phyloP scores from a whole-genome alignment of 2,329 filamentous ascomycete species.

The Mycogone perniciosa region DNA sequence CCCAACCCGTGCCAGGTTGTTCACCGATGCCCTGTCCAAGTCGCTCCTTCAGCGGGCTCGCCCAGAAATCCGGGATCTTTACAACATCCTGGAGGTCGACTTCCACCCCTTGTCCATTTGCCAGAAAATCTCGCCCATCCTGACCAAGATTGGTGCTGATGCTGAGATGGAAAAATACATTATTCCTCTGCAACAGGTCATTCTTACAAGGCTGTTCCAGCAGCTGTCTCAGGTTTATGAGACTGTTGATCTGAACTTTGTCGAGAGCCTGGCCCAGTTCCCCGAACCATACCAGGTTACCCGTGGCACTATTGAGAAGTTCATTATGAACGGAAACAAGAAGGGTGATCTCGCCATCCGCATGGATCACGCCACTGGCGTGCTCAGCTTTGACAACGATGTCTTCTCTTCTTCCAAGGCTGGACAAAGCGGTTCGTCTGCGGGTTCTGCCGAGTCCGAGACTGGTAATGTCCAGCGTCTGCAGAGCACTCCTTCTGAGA shows the following conservation, averaged over 20 bases:
- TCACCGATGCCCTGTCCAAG: slow-evolving; percentile 95
- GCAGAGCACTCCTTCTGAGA: slow-evolving; percentile 96
- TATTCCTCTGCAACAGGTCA: slow-evolving; percentile 92
- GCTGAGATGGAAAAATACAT: slow-evolving; percentile 98
- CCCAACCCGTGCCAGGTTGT: slow-evolving; percentile 81
- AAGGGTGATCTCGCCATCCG: slow-evolving; percentile 96
- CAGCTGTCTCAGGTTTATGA: slow-evolving; percentile 98
- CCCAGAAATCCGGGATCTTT: slow-evolving; percentile 92
- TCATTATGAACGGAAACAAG: slow-evolving; percentile 99
- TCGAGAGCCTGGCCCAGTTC: slow-evolving; percentile 90
- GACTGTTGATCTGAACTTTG: slow-evolving; percentile 89
- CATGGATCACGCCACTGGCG: slow-evolving; percentile 89
- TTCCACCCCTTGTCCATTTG: slow-evolving; percentile 98
- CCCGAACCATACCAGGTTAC: slow-evolving; percentile 93
- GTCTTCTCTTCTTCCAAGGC: slow-evolving; percentile 97
- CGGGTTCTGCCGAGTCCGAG: slow-evolving; percentile 83
- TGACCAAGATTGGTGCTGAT: slow-evolving; percentile 87
- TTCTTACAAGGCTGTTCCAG: slow-evolving; percentile 96
- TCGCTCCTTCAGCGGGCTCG: slow-evolving; percentile 86
- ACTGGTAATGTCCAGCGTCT: slow-evolving; percentile 82
- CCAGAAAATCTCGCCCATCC: slow-evolving; percentile 96
- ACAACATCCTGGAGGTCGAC: slow-evolving; percentile 98
- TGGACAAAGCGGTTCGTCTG: slow-evolving; percentile 72
- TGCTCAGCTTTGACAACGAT: slow-evolving; percentile 95
- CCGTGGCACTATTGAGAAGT: slow-evolving; percentile 91